Evolutionary conservation across 805 yeast species (phyloP).

Genomic region (Tetrapisispora nanseiensis): DNA sequence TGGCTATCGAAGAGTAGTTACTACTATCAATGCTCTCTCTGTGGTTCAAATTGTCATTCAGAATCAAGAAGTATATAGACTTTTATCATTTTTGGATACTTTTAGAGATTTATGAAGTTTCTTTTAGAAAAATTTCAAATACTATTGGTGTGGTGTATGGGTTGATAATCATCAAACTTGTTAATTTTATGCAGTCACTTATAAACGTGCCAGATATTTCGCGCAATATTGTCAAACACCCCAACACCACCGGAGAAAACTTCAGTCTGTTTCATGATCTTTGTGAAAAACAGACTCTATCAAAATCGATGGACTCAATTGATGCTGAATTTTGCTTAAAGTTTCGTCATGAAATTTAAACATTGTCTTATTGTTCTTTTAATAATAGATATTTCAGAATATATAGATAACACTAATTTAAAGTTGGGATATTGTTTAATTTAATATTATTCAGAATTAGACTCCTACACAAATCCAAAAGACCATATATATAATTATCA

Average conservation of each 20-base stretch:
- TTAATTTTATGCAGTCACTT: not conserved
- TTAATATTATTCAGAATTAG: too few relatives aligned
- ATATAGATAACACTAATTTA: not conserved
- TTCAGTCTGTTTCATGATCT: not conserved
- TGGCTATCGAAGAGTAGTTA: too few relatives aligned
- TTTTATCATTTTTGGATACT: not conserved
- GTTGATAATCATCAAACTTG: too few relatives aligned
- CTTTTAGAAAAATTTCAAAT: too few relatives aligned
- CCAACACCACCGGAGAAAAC: not conserved
- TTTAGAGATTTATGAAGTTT: not conserved
- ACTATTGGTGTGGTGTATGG: not conserved
- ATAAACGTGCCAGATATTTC: not conserved
- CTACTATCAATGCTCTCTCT: too few relatives aligned
- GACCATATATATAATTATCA: not conserved
- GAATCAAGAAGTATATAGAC: not conserved
- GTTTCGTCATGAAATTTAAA: not conserved
- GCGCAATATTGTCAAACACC: not conserved
- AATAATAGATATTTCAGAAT: not conserved
- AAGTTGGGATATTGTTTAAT: too few relatives aligned
- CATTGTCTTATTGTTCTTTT: not conserved
- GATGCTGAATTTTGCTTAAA: not conserved
- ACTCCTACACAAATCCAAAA: not conserved
- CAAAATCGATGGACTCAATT: not conserved
- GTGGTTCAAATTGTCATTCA: too few relatives aligned
- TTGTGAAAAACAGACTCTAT: not conserved